These are phyloP conservation scores for Epicoccum nigrum DNA, from an alignment of 2,329 filamentous ascomycete species.

Conservation along the genomic window DNA sequence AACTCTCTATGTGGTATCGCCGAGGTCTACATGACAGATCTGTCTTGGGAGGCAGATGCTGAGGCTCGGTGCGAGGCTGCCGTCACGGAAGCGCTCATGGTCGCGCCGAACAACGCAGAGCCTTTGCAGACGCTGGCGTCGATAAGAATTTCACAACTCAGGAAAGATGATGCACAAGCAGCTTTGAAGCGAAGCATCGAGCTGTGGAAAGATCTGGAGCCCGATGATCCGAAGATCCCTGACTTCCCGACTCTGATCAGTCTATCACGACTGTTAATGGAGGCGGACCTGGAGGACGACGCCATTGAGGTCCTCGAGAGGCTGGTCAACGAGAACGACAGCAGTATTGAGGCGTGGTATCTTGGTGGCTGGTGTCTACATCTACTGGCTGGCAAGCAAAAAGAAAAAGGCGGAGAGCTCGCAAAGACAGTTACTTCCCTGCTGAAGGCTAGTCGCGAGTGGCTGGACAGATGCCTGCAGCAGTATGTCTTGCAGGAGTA, in stretches of 20 bases:
- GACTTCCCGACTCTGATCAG: constrained; percentile 87
- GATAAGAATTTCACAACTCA: constrained; percentile 86
- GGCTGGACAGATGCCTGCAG: constrained; percentile 80
- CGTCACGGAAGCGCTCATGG: constrained; percentile 86
- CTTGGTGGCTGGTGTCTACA: constrained; percentile 93
- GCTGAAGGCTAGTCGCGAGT: constrained; percentile 77
- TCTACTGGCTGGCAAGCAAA: constrained; percentile 74
- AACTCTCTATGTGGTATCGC: constrained; percentile 92
- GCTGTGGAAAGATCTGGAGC: constrained; percentile 80
- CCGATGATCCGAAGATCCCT: constrained; percentile 74
- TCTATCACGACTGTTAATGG: constrained; percentile 84
- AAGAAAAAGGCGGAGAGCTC: constrained; percentile 53
- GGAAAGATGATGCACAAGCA: constrained; percentile 77
- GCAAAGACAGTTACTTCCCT: constrained; percentile 61
- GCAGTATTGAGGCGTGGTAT: constrained; percentile 96
- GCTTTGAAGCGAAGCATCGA: constrained; percentile 80
- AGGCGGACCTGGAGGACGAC: constrained; percentile 83
- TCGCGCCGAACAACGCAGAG: constrained; percentile 81
- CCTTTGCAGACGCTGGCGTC: constrained; percentile 96
- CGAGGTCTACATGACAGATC: constrained; percentile 98
- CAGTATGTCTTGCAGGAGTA: constrained; percentile 83
- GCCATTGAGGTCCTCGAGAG: constrained; percentile 85
- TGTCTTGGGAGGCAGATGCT: constrained; percentile 89
- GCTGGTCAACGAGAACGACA: constrained; percentile 85
- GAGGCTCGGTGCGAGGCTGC: constrained; percentile 86